Conservation (phyloP, 2,329 filamentous ascomycete genomes). For the Cyphellophora europaea region DNA sequence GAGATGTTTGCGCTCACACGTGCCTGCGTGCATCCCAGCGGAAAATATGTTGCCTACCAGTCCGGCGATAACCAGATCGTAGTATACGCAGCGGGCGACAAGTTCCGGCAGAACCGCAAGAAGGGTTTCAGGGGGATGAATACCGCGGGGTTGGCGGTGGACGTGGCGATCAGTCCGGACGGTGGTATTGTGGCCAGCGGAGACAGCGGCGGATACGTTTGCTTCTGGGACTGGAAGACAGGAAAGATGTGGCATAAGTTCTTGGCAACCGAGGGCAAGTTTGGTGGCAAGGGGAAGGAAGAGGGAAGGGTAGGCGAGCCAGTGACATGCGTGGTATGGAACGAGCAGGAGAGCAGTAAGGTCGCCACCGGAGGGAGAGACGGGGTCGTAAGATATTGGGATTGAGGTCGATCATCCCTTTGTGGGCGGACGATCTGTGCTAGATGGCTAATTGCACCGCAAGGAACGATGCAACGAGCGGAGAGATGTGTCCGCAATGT, state of each 20-base stretch:
- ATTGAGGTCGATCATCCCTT: constrained; percentile 41
- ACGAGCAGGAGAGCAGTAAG: constrained; percentile 95
- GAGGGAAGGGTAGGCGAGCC: constrained; percentile 47
- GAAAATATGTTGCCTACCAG: constrained; percentile 92
- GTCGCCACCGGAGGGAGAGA: constrained; percentile 84
- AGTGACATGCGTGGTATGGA: constrained; percentile 84
- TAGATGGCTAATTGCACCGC: no score
- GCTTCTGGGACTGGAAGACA: constrained; percentile 99
- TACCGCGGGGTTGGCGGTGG: constrained; percentile 86
- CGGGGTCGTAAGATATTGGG: constrained; percentile 86
- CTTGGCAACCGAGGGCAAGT: constrained; percentile 53
- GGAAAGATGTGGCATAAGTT: constrained; percentile 99
- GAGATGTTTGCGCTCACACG: constrained; percentile 97
- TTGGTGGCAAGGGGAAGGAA: constrained; percentile 4
- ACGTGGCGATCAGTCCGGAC: constrained; percentile 79
- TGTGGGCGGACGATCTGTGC: no score
- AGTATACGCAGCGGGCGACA: constrained; percentile 88
- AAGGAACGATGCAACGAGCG: no score
- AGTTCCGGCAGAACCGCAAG: constrained; percentile 94
- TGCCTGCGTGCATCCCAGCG: constrained; percentile 71
- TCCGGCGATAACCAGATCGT: constrained; percentile 92
- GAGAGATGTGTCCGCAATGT: no score
- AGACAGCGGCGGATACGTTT: constrained; percentile 80
- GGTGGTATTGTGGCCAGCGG: constrained; percentile 84
- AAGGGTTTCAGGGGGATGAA: constrained; percentile 96